Evolutionary conservation across 495 filamentous ascomycete species (phyloP), one percentile per base, ranked within the genome.

Genomic region (Hypoxylon fragiforme): DNA sequence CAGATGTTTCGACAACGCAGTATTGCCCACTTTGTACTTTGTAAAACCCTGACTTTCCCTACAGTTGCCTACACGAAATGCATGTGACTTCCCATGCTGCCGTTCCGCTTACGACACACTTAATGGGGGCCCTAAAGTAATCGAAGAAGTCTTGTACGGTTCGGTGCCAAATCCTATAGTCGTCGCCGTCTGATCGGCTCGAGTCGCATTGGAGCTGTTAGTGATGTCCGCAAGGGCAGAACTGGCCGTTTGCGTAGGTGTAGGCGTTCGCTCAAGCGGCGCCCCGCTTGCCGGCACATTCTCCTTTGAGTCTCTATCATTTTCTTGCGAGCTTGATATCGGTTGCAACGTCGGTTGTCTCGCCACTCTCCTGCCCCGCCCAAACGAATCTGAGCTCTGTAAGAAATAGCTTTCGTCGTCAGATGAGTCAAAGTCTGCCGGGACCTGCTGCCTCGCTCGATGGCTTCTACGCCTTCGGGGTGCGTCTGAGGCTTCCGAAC

Each of bases 401-500:
- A 62, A 38, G 44, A 22, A 57, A 22, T 49, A 30, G 9, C 54
- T 48, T 8, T 62, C 54, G 41, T 68, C 57, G 1, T 11, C 41
- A 12, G 28, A 64, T 61, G 44, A 57, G 57, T 62, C 61, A 52
- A 32, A 37, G 39, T 54, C 68, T 32, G 35, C 58, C 45, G 44
- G 7, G 40, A 34, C 21, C 3, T 39, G 22, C 35, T 21, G 37
- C 30, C 42, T 49, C 13, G 16, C 28, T n/a, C 36, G 50, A 24
- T 22, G 32, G 19, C 42, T 51, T 13, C 45, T 55, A 24, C 64
- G 61, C 26, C 53, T 60, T 14, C 31, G 36, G 3, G 54, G 50
- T 11, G 66, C 73, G 19, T 50, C 45, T 0, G 69, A 70, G 18
- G 61, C 60, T 16, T 72, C 70, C 1, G 70, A 62, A 8, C 71